These are phyloP conservation scores for Flaveria brownii DNA, from an alignment of 129 eudicot species.

Conservation along the genomic window DNA sequence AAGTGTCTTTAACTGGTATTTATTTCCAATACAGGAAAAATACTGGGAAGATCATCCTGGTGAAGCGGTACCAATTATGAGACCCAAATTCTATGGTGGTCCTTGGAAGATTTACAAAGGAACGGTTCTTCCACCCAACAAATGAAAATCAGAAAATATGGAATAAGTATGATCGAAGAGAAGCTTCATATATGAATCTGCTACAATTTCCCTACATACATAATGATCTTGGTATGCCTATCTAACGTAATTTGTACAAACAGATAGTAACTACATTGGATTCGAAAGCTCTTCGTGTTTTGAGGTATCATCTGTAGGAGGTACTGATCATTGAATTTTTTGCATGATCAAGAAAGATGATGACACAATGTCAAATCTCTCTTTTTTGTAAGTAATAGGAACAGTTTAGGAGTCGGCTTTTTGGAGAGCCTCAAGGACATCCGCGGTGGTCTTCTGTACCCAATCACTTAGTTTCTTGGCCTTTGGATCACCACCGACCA, in stretches of 20 bases:
- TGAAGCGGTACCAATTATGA: constrained; percentile 74
- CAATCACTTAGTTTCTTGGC: constrained; percentile 29
- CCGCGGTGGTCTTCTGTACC: constrained; percentile 36
- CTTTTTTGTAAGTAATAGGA: not conserved
- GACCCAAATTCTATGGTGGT: constrained; percentile 81
- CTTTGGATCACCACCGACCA: constrained; percentile 34
- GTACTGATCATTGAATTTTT: not conserved
- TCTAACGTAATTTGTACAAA: constrained; percentile 35
- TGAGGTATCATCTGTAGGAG: constrained; percentile 5
- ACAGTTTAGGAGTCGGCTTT: constrained; percentile 20
- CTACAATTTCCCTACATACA: constrained; percentile 32
- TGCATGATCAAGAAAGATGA: constrained; percentile 28
- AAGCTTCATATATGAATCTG: constrained; percentile 15
- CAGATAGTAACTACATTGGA: constrained; percentile 17
- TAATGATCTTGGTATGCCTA: constrained; percentile 29
- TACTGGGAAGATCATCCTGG: constrained; percentile 98
- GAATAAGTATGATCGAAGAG: constrained; percentile 19
- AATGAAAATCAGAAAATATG: constrained; percentile 22
- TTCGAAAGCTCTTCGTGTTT: constrained; percentile 11
- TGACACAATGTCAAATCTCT: not conserved
- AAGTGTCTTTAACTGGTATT: not conserved
- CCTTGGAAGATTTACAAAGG: constrained; percentile 90
- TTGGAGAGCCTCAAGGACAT: constrained; percentile 40
- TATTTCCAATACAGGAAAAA: constrained; percentile 56
- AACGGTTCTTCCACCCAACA: constrained; percentile 54